Evolutionary conservation across 73 alveolate genomes (phyloP).

Genomic region (Stentor roeselii): DNA sequence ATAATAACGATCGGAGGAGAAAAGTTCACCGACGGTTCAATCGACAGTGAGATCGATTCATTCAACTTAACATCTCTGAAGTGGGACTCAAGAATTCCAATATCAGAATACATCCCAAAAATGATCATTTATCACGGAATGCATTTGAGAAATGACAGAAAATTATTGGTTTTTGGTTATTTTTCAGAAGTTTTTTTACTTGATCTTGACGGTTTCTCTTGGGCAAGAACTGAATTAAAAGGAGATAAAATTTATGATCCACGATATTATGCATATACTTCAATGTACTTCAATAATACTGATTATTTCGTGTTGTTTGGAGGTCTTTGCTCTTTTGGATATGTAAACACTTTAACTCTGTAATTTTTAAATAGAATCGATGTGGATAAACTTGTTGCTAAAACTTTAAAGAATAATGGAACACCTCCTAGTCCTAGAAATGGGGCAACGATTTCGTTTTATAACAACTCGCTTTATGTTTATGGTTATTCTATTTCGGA

Average conservation of each 20-base stretch:
- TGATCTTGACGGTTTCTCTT: too few species aligned
- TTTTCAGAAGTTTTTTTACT: neutral
- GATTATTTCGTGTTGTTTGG: neutral
- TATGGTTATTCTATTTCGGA: neutral
- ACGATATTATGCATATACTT: too few species aligned
- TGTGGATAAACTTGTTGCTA: neutral
- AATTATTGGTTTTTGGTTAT: neutral
- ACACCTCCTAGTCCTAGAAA: neutral
- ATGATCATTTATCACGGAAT: neutral
- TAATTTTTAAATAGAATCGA: neutral
- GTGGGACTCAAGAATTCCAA: neutral
- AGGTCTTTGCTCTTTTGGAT: neutral
- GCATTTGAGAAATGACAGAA: neutral
- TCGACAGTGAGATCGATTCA: too few species aligned
- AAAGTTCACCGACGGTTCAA: too few species aligned
- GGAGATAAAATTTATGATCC: too few species aligned
- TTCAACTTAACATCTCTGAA: neutral
- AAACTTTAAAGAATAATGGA: neutral
- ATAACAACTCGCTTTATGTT: neutral
- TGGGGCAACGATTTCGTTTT: neutral
- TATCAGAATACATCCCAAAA: neutral
- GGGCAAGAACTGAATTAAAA: too few species aligned
- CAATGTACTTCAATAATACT: too few species aligned
- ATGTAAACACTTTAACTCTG: neutral
- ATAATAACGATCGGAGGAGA: too few species aligned